Conservation (phyloP, 441 rosid genomes). For the Iberis amara region DNA sequence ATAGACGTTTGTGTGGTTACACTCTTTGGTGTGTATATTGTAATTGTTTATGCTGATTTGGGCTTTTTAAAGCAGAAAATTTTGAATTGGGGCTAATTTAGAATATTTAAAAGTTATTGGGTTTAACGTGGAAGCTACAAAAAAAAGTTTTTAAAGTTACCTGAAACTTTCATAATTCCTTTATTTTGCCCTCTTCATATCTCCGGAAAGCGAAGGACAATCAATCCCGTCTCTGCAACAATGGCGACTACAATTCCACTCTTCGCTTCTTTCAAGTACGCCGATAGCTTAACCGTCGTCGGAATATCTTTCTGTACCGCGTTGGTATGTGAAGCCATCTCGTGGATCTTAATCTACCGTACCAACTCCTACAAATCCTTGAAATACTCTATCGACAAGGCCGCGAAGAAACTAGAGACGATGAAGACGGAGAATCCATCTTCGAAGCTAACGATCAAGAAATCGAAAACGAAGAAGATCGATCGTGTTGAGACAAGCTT, state of each 20-base stretch:
- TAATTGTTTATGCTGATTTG: not conserved
- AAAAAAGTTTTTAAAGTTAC: not conserved
- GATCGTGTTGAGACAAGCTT: slow-evolving; percentile 75
- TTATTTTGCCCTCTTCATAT: not conserved
- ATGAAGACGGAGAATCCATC: slow-evolving; percentile 59
- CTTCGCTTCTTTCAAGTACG: slow-evolving; percentile 48
- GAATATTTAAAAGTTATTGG: not conserved
- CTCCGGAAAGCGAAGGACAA: too few species aligned
- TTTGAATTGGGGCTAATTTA: not conserved
- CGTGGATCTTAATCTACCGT: slow-evolving; percentile 88
- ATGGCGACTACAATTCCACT: slow-evolving; percentile 39
- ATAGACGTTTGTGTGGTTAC: not conserved
- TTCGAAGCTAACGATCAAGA: slow-evolving; percentile 40
- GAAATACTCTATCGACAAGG: slow-evolving; percentile 79
- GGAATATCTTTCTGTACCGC: slow-evolving; percentile 88
- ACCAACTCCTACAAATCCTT: slow-evolving; percentile 77
- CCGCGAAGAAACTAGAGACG: slow-evolving; percentile 77
- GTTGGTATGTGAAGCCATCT: slow-evolving; percentile 75
- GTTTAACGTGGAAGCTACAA: not conserved
- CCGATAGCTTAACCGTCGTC: slow-evolving; percentile 73
- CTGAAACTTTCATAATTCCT: not conserved
- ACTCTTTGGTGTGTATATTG: too few species aligned
- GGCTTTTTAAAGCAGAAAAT: not conserved
- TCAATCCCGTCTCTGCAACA: not conserved
- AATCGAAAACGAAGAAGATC: slow-evolving; percentile 73